Conservation (phyloP, 306 rosid species). For the Fragaria iinumae region DNA sequence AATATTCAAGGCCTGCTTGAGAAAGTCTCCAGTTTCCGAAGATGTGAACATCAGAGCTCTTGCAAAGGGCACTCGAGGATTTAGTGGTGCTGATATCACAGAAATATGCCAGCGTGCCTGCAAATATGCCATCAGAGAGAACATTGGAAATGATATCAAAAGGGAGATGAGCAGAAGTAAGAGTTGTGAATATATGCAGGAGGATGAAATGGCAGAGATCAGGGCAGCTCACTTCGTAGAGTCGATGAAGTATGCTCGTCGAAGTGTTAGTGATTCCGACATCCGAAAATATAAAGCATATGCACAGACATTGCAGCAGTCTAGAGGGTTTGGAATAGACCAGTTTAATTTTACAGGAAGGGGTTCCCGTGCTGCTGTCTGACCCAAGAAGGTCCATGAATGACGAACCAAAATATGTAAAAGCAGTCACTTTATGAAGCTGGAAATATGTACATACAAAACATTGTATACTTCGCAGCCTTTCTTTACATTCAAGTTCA, state of each 20-base stretch:
- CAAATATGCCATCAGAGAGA: conserved; percentile 6
- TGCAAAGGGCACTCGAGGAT: background rate
- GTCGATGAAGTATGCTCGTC: background rate
- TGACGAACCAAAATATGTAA: background rate
- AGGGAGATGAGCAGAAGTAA: background rate
- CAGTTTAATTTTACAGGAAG: background rate
- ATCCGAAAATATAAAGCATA: background rate
- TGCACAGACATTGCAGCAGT: background rate
- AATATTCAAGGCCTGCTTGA: conserved; percentile 10
- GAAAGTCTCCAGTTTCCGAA: background rate
- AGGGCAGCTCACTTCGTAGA: background rate
- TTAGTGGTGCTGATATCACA: conserved; percentile 10
- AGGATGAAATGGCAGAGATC: conserved; percentile 4
- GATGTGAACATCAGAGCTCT: conserved; percentile 2
- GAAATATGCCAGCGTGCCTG: conserved; percentile 18
- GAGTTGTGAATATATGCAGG: background rate
- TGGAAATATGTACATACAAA: background rate
- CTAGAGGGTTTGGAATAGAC: background rate
- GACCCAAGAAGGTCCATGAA: background rate
- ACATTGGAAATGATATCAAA: conserved; percentile 3
- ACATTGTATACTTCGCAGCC: background rate
- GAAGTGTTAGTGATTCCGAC: conserved; percentile 5
- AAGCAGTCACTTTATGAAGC: background rate
- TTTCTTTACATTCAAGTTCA: background rate
- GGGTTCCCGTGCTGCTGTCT: background rate